phyloP scores from a whole-genome alignment of 1,139 yeast species.

The Pneumocystis oryctolagi region DNA sequence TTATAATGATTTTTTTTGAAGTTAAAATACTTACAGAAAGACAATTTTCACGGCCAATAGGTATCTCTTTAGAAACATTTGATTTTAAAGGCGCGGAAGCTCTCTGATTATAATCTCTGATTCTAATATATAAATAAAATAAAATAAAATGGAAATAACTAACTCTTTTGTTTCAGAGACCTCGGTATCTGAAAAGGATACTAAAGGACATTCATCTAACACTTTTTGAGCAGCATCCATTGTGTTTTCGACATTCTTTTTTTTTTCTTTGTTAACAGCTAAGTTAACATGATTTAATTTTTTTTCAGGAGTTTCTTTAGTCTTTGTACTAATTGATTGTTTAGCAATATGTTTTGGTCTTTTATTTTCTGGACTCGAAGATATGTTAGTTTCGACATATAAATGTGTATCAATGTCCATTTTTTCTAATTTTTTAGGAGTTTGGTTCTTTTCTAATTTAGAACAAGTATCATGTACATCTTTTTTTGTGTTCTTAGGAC shows the following conservation, averaged over 20 bases:
- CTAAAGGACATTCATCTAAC: background rate
- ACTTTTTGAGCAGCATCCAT: background rate
- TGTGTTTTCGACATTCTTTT: background rate
- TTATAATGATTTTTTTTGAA: background rate
- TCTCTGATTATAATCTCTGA: background rate
- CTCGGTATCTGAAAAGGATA: background rate
- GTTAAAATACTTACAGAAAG: constrained; percentile 7
- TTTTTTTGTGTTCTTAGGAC: background rate
- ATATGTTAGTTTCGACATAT: background rate
- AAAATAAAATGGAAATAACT: background rate
- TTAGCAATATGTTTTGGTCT: background rate
- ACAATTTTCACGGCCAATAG: constrained; percentile 17
- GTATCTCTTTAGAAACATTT: constrained; percentile 13
- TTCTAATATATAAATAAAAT: background rate
- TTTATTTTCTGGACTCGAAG: background rate
- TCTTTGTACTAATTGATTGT: background rate
- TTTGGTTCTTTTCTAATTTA: background rate
- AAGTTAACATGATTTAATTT: background rate
- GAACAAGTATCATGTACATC: background rate
- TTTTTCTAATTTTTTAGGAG: background rate
- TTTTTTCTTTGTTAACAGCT: background rate
- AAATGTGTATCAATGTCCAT: background rate
- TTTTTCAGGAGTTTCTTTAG: background rate
- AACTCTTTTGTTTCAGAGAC: background rate
- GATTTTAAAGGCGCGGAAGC: background rate